Conservation (phyloP, 1,284 basidiomycete genomes). For the Cystobasidium slooffiae region DNA sequence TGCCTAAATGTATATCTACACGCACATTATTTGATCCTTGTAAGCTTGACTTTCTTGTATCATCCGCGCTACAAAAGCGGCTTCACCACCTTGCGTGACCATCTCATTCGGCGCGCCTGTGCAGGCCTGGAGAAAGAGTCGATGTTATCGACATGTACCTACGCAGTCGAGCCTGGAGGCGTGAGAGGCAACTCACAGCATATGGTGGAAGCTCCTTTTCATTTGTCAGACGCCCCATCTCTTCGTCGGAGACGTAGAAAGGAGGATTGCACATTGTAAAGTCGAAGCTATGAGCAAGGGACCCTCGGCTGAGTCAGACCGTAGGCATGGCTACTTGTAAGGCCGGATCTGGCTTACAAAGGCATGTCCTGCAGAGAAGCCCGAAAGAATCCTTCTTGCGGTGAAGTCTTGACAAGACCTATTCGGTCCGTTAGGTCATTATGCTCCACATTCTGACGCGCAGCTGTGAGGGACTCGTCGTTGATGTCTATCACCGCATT, state of each 20-base stretch:
- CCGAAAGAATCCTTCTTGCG: slow-evolving; percentile 62
- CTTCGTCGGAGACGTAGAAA: slow-evolving; percentile 76
- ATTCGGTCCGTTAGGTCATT: slow-evolving; percentile 67
- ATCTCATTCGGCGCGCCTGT: slow-evolving; percentile 83
- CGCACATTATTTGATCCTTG: slow-evolving; percentile 63
- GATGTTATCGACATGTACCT: not conserved
- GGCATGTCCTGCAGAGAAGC: slow-evolving; percentile 57
- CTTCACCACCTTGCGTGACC: slow-evolving; percentile 84
- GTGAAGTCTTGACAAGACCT: slow-evolving; percentile 59
- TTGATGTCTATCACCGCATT: slow-evolving; percentile 59
- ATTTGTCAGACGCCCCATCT: slow-evolving; percentile 67
- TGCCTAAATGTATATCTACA: slow-evolving; percentile 21
- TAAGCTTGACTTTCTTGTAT: slow-evolving; percentile 70
- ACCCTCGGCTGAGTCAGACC: not conserved
- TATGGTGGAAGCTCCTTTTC: slow-evolving; percentile 68
- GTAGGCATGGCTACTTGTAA: not conserved
- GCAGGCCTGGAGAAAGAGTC: slow-evolving; percentile 64
- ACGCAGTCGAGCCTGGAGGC: not conserved
- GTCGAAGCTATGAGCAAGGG: slow-evolving; percentile 60
- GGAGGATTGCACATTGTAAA: slow-evolving; percentile 96
- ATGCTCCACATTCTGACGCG: slow-evolving; percentile 63
- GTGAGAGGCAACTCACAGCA: slow-evolving; percentile 62
- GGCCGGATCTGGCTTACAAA: not conserved
- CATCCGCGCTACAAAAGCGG: slow-evolving; percentile 75
- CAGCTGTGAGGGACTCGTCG: slow-evolving; percentile 63